Conservation (phyloP, 805 yeast species). For the Candida easanensis region DNA sequence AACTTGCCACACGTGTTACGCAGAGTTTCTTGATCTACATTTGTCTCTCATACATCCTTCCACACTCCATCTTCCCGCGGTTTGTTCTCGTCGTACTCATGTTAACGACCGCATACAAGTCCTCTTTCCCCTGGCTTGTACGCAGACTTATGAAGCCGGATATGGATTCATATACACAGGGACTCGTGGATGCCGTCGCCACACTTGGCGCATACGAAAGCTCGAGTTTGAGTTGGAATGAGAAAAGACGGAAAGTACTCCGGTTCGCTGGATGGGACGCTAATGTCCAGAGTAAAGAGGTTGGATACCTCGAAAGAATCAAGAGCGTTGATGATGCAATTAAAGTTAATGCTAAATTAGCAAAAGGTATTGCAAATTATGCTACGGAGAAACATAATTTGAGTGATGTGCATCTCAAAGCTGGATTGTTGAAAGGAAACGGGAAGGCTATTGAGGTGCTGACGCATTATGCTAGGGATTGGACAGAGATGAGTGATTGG, state of each 20-base stretch:
- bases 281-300: conserved; percentile 48
- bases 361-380: conserved; percentile 41
- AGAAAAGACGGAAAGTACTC: conserved; percentile 40
- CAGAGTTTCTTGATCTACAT: conserved; percentile 30
- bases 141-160: conserved; percentile 23
- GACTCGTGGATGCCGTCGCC: conserved; percentile 38
- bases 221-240: conserved; percentile 42
- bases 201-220: conserved; percentile 44
- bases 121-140: conserved; percentile 24
- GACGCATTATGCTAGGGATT: conserved; percentile 78
- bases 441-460: conserved; percentile 62
- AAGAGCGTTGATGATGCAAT: conserved; percentile 46
- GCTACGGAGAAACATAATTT: conserved; percentile 37
- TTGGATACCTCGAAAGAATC: conserved; percentile 55
- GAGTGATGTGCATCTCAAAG: conserved; percentile 42
- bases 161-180: conserved; percentile 22
- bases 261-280: conserved; percentile 53
- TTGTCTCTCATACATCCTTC: conserved; percentile 23
- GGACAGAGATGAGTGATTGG: conserved; percentile 48
- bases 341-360: conserved; percentile 43
- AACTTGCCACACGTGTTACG: conserved; percentile 26
- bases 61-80: conserved; percentile 23
- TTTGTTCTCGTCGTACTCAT: conserved; percentile 29
- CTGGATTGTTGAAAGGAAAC: conserved; percentile 26
- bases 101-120: conserved; percentile 27